Conservation (phyloP, 108 stramenopile species). For the Asterionellopsis glacialis region DNA sequence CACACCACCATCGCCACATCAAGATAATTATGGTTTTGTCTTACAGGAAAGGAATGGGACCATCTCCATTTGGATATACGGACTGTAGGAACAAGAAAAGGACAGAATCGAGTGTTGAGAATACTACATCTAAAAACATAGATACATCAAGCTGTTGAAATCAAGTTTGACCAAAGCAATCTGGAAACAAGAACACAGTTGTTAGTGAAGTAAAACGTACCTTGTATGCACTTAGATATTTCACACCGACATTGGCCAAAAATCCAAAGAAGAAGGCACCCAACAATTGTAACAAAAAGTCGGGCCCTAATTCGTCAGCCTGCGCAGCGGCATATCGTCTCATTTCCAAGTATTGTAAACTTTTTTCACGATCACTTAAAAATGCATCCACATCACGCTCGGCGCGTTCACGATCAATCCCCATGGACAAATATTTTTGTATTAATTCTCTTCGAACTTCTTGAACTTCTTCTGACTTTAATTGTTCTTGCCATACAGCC, state of each 20-base stretch:
- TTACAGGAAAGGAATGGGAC: slow-evolving; percentile 1
- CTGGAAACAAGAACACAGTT: no score
- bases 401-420: slow-evolving; percentile 1
- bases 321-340: slow-evolving; percentile 12
- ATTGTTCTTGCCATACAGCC: not conserved
- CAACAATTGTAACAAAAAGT: slow-evolving; percentile 3
- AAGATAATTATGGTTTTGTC: no score
- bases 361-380: slow-evolving; percentile 7
- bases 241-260: not conserved
- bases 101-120: not conserved
- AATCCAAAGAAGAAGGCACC: slow-evolving; percentile 10
- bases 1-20: no score
- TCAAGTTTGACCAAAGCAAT: no score
- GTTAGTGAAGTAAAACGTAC: no score
- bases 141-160: no score
- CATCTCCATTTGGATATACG: not conserved
- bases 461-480: slow-evolving; percentile 4
- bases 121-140: no score
- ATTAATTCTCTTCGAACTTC: slow-evolving; percentile 8
- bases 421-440: slow-evolving; percentile 11
- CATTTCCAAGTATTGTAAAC: slow-evolving; percentile 13
- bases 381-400: slow-evolving; percentile 11
- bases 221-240: not conserved
- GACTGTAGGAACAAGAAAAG: not conserved
- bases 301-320: slow-evolving; percentile 6